Conservation (phyloP, 768 basidiomycete genomes). For the Tulasnella sp. region DNA sequence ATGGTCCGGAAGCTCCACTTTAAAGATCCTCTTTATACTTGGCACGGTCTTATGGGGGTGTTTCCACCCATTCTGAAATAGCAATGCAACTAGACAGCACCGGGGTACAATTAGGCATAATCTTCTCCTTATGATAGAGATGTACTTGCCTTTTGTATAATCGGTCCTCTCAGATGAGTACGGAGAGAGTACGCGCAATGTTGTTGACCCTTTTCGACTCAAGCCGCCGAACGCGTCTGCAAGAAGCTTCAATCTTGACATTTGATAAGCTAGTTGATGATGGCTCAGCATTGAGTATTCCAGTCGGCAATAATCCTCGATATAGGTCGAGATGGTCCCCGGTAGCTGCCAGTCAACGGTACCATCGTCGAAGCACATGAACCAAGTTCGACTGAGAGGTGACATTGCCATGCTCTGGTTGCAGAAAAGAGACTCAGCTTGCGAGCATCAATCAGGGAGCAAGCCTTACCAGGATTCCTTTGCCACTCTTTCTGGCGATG, state of each 20-base stretch:
- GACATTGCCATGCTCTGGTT: neutral
- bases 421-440: neutral
- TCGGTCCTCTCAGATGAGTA: neutral
- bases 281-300: neutral
- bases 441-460: too few species aligned
- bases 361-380: neutral
- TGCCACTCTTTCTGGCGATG: neutral
- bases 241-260: neutral
- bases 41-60: neutral
- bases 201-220: neutral
- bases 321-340: neutral
- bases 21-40: neutral
- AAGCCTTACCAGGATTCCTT: neutral
- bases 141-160: neutral
- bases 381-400: neutral
- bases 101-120: too few species aligned
- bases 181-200: neutral
- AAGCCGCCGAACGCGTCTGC: neutral
- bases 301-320: neutral
- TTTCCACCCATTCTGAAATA: neutral
- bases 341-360: neutral
- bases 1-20: neutral
- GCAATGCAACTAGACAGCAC: neutral
- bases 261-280: neutral
- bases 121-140: too few species aligned